Percentiles rank a stretch among this genome's conserved stretches.
These are phyloP conservation scores for Ziziphus jujuba DNA, from an alignment of 306 rosid genomes.

Conservation along the genomic window DNA sequence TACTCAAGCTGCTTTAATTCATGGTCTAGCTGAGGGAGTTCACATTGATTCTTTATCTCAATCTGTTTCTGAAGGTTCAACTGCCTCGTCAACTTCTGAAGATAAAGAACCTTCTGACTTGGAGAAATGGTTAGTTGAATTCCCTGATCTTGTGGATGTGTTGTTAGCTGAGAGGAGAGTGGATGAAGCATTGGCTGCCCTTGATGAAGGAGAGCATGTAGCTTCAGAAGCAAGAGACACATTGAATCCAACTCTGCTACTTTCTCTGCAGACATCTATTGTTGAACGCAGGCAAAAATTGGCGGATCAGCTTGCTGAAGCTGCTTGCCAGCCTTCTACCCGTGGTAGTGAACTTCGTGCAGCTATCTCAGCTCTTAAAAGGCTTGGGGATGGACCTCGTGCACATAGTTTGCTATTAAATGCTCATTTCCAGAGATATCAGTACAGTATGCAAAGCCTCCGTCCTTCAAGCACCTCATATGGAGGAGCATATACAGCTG, in stretches of 20 bases:
- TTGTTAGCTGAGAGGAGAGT: conserved; percentile 92
- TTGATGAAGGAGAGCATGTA: conserved; percentile 85
- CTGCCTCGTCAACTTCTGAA: conserved; percentile 46
- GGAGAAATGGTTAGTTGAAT: conserved; percentile 88
- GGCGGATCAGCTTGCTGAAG: conserved; percentile 99
- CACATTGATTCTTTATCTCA: conserved; percentile 55
- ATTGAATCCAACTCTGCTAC: conserved; percentile 49
- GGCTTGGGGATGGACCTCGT: conserved; percentile 93
- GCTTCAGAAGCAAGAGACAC: conserved; percentile 70
- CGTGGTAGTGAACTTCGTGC: conserved; percentile 92
- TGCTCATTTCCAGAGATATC: conserved; percentile 88
- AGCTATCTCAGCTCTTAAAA: conserved; percentile 86
- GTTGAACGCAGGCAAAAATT: conserved; percentile 68
- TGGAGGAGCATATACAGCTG: conserved; percentile 99
- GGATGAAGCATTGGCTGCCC: conserved; percentile 84
- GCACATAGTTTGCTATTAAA: conserved; percentile 86
- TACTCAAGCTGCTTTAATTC: conserved; percentile 93
- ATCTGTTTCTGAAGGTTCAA: conserved; percentile 50
- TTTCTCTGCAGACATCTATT: conserved; percentile 69
- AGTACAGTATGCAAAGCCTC: conserved; percentile 89
- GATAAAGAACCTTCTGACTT: conserved; percentile 66
- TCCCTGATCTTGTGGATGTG: conserved; percentile 93
- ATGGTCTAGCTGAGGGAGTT: conserved; percentile 92
- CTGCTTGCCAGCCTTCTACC: conserved; percentile 99
- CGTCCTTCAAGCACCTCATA: conserved; percentile 95